A percentile compares a stretch with the other conserved stretches of the same genome.
phyloP scores from a whole-genome alignment of 73 alveolate genomes.

The Tetrahymena elliotti region DNA sequence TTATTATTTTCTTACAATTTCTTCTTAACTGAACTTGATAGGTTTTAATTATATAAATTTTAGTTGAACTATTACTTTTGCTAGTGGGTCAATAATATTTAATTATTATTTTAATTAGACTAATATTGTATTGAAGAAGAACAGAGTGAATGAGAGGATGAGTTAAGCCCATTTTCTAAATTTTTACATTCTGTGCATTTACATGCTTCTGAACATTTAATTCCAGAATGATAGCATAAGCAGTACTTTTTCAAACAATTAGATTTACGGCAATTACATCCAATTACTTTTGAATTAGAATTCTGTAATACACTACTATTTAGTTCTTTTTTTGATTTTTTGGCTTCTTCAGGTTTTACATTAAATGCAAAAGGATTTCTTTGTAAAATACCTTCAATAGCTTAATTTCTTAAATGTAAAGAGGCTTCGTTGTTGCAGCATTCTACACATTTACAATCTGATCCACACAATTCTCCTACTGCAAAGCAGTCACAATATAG shows the following conservation, averaged over 20 bases:
- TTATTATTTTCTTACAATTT: background rate
- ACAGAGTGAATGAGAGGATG: background rate
- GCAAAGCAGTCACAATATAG: conserved; percentile 36
- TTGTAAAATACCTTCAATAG: conserved; percentile 37
- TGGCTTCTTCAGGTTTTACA: conserved; percentile 2
- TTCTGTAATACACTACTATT: conserved; percentile 51
- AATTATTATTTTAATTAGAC: background rate
- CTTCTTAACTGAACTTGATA: background rate
- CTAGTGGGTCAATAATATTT: background rate
- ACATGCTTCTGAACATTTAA: conserved; percentile 77
- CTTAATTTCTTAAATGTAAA: conserved; percentile 23
- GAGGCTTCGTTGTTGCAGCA: conserved; percentile 18
- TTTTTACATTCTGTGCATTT: conserved; percentile 88
- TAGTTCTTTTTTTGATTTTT: conserved; percentile 48
- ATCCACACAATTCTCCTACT: conserved; percentile 11
- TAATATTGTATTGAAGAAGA: background rate
- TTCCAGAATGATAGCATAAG: conserved; percentile 89
- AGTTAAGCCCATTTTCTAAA: conserved; percentile 8
- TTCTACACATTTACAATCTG: conserved; percentile 9
- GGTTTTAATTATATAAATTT: background rate
- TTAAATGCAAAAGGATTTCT: conserved; percentile 53
- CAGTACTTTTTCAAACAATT: conserved; percentile 93
- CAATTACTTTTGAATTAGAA: conserved; percentile 59
- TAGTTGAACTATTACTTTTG: background rate
- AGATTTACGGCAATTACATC: conserved; percentile 91